Base-by-base conservation (phyloP, 805 yeast genomes). In the Metschnikowia cerradonensis region DNA sequence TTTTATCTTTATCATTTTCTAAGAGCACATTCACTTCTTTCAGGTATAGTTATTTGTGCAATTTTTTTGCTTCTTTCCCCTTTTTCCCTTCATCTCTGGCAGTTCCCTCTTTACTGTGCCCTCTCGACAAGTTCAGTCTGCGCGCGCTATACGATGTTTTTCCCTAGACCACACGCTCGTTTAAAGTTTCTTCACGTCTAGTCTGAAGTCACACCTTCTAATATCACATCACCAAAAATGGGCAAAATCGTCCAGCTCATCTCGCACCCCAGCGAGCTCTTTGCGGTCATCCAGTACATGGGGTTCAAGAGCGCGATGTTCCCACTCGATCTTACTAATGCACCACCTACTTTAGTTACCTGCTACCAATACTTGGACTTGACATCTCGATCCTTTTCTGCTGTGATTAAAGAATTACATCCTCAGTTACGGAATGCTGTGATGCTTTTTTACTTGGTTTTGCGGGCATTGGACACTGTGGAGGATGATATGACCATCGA, bases 401-500 rank as follows among this genome's bases (percentile, higher is more conserved):
- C 96, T 0, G 99, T 94, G 20, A 92, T 92, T 61, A 78, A 80
- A 75, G 96, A 94, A 66, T 77, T 94, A 52, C 86, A 90, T 65
- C 97, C 97, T 0, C 96, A 90, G 62, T 73, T 94, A 56, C 80
- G 96, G 57, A 83, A 83, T 56, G 88, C 86, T 0, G 79, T 89
- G 54, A 84, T 83, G 90, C 52, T 94, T 5, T 94, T 94, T 70
- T 94, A 94, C 68, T 69, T 94, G 50, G 78, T 90, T 20, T 72
- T 94, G 56, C 80, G 99, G 53, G 99, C 96, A 1, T 79, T 94
- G 60, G 99, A 94, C 65, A 94, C 99, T 1, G 79, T 94, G 50
- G 99, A 94, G 67, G 99, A 94, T 67, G 98, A 94, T 67, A 90
- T 90, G 95, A 80, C 94, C 7, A 72, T 94, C 52, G 85, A 81